phyloP scores from a whole-genome alignment of 306 rosid genomes.

The Vigna mungo region DNA sequence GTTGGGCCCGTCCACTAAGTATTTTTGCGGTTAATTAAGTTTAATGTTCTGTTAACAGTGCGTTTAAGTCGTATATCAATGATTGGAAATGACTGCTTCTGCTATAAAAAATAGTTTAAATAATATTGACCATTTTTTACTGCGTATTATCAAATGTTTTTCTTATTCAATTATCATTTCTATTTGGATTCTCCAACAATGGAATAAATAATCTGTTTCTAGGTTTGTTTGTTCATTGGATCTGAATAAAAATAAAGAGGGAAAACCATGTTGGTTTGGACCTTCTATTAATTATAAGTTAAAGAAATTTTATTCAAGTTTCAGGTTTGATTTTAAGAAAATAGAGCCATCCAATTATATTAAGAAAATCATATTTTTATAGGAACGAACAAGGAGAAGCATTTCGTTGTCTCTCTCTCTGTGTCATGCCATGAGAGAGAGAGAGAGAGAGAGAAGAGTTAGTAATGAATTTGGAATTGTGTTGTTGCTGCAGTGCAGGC shows the following conservation, averaged over 20 bases:
- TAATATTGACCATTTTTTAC: too few species aligned
- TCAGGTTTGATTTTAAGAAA: too few species aligned
- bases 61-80: not conserved
- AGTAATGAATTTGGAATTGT: constrained; percentile 38
- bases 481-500: constrained; percentile 25
- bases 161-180: too few species aligned
- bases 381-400: not conserved
- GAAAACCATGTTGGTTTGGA: too few species aligned
- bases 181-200: too few species aligned
- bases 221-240: too few species aligned
- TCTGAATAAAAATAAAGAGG: too few species aligned
- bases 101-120: not conserved
- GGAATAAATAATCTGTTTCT: too few species aligned
- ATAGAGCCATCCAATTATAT: too few species aligned
- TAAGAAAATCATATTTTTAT: not conserved
- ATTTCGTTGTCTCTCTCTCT: constrained; percentile 16
- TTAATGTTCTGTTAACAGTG: not conserved
- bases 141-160: too few species aligned
- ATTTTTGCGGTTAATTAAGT: not conserved
- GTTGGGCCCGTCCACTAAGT: constrained; percentile 20
- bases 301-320: too few species aligned
- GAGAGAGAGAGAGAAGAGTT: not conserved
- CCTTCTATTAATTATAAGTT: too few species aligned
- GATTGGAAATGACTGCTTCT: not conserved
- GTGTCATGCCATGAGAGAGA: constrained; percentile 18